Evolutionary conservation across 2,329 filamentous ascomycete species (phyloP), one percentile per base, ranked within the genome.

Genomic region (Aspergillus candidus): DNA sequence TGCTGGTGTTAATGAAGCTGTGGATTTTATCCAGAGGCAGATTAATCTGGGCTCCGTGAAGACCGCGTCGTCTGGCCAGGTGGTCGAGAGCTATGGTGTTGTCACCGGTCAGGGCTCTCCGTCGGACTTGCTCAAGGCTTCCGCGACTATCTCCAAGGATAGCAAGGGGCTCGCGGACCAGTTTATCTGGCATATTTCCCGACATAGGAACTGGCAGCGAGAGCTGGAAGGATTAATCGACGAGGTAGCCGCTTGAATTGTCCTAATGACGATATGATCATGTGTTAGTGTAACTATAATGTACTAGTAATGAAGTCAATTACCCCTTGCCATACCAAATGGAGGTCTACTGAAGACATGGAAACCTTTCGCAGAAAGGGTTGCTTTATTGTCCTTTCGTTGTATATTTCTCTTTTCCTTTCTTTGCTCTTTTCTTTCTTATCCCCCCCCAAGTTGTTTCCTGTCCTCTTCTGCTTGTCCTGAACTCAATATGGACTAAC

Each of bases 141-240:
- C 83, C 0, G 58, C 83, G 1, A 68, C 75, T 33, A 79, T 88
- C 48, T 75, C 72, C 0, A 85, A 84, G 67, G 79, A 78, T 13
- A 78, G 80, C 0, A 80, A 76, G 58, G 77, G 78, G 29, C 86
- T 93, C 60, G 55, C 87, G 40, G 80, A 83, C 55, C 77, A 80
- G 53, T 89, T 88, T 67, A 77, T 82, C 31, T 83, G 74, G 59
- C 75, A 79, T 12, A 80, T 91, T 41, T 79, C 82, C 30, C 77
- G 79, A 66, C 88, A 93, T 58, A 77, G 82, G 52, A 86, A 85
- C 62, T 93, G 80, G 71, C 72, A 82, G 41, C 72, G 88, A n/a
- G 87, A 93, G 72, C 46, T 85, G 60, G 80, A 86, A 55, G 87
- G 87, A 0, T 62, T 90, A 55, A 77, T 69, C 41, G 66, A 71